Percentiles rank a stretch among this genome's conserved stretches.
These are phyloP conservation scores for Spergularia azorica DNA, from an alignment of 179 eudicot genomes.

Conservation along the genomic window DNA sequence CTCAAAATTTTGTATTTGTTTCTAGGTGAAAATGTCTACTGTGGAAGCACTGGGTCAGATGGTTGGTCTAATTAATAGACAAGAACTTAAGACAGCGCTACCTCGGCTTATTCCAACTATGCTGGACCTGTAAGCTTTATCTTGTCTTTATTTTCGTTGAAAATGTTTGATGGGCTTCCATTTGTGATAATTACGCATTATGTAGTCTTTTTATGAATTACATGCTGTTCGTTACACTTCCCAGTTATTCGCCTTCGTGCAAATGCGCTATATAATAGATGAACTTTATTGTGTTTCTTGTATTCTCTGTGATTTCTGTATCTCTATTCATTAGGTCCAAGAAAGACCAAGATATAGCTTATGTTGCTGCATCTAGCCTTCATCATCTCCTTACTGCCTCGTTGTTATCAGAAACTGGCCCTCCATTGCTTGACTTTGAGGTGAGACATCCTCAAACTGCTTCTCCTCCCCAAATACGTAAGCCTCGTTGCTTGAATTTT, in stretches of 20 bases:
- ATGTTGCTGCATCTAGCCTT: conserved; percentile 83
- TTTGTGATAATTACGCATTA: neutral
- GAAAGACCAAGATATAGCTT: conserved; percentile 78
- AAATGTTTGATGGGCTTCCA: neutral
- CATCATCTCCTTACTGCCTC: conserved; percentile 87
- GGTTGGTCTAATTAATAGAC: conserved; percentile 85
- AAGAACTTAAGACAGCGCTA: conserved; percentile 78
- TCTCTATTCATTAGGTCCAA: conserved; percentile 56
- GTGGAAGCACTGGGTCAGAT: conserved; percentile 91
- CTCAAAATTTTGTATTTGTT: conserved; percentile 11
- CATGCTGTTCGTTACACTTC: neutral
- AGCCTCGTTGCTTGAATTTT: too few species aligned
- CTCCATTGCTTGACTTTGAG: conserved; percentile 97
- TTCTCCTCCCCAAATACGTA: too few species aligned
- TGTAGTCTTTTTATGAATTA: neutral
- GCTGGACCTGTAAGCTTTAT: conserved; percentile 76
- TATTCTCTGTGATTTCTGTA: conserved; percentile 1
- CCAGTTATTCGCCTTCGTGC: neutral
- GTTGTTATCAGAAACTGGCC: conserved; percentile 78
- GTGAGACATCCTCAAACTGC: conserved; percentile 33
- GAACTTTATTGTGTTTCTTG: conserved; percentile 4
- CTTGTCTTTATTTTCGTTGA: conserved; percentile 12
- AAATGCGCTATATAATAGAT: neutral
- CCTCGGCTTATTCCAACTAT: conserved; percentile 89
- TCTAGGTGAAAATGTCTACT: conserved; percentile 69